These are phyloP conservation scores for Anthoceros angustus DNA, from an alignment of 225 moss, liverwort and hornwort species.

Conservation along the genomic window DNA sequence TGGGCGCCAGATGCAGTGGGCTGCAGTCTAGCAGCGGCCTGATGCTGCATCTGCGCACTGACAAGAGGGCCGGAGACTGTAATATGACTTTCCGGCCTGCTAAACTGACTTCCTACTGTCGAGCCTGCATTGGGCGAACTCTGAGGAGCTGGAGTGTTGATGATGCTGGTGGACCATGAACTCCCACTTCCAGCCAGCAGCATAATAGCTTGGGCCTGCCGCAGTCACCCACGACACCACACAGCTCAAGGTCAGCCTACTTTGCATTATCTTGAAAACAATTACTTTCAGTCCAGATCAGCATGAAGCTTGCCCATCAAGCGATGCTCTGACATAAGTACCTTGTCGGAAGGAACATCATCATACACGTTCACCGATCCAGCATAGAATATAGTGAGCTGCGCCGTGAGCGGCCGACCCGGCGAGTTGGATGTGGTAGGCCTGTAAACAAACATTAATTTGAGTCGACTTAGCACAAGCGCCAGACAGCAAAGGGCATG, in stretches of 20 bases:
- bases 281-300: not conserved
- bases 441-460: not conserved
- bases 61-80: too few species aligned
- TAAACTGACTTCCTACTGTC: not conserved
- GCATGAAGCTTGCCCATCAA: not conserved
- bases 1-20: not conserved
- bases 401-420: not conserved
- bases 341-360: not conserved
- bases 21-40: too few species aligned
- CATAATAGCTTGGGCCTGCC: not conserved
- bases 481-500: not conserved
- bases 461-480: not conserved
- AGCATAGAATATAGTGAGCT: constrained; percentile 4
- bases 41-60: too few species aligned
- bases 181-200: not conserved
- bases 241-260: not conserved
- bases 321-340: not conserved
- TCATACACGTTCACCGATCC: constrained; percentile 5
- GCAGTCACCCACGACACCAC: not conserved
- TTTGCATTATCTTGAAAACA: not conserved
- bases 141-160: not conserved
- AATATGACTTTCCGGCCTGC: not conserved
- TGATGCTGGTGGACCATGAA: not conserved
- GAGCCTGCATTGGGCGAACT: not conserved
- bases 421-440: not conserved